Percentiles rank a stretch among this genome's conserved stretches.
These are phyloP conservation scores for Trichoderma atrobrunneum DNA, from an alignment of 2,329 filamentous ascomycete species.

Conservation along the genomic window DNA sequence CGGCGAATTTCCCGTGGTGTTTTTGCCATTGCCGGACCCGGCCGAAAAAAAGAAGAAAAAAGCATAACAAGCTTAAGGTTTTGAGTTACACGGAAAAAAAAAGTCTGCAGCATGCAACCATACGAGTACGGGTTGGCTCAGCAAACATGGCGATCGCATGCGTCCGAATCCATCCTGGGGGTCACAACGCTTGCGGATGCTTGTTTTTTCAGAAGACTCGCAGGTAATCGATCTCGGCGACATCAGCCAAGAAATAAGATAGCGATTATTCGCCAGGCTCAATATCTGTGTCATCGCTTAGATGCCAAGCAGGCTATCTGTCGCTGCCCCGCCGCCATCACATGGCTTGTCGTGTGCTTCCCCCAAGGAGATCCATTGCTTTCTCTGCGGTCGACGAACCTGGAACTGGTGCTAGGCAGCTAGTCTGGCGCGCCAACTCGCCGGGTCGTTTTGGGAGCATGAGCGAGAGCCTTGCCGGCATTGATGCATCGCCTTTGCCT, in stretches of 20 bases:
- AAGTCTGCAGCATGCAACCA: neutral
- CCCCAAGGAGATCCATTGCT: neutral
- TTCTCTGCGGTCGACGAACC: neutral
- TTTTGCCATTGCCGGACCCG: neutral
- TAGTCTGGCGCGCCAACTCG: neutral
- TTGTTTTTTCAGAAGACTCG: neutral
- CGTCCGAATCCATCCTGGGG: neutral
- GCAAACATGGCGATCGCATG: neutral
- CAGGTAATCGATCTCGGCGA: neutral
- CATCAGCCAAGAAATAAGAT: neutral
- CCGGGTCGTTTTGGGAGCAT: neutral
- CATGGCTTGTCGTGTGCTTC: constrained; percentile 10
- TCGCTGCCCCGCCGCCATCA: constrained; percentile 10
- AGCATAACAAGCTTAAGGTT: constrained; percentile 16
- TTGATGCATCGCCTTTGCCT: neutral
- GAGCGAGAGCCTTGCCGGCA: neutral
- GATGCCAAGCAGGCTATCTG: constrained; percentile 14
- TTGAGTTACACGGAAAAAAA: neutral
- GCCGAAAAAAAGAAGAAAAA: neutral
- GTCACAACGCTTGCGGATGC: neutral
- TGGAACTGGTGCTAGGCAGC: neutral
- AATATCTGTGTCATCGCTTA: constrained; percentile 13
- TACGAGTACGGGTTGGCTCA: neutral
- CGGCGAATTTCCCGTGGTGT: neutral
- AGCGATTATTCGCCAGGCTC: neutral